A percentile compares a stretch with the other conserved stretches of the same genome.
Conservation (phyloP, 805 yeast species). For the Lachancea fermentati region DNA sequence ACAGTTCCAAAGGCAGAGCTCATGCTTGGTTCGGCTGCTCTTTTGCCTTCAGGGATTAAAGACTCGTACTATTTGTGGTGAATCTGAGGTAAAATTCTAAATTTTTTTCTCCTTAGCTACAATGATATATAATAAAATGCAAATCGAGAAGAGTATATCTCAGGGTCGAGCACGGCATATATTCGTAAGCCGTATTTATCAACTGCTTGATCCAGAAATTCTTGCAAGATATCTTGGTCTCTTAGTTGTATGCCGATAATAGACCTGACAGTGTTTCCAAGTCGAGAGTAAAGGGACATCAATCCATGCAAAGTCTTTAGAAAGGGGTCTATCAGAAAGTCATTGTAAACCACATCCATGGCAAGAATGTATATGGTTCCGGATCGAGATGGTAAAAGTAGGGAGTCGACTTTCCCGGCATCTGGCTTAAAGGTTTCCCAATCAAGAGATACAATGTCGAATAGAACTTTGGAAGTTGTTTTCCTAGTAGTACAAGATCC, state of each 20-base stretch:
- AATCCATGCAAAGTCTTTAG: constrained; percentile 21
- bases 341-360: constrained; percentile 35
- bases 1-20: constrained; percentile 19
- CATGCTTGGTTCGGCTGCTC: constrained; percentile 8
- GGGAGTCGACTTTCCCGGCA: background rate
- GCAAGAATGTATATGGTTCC: constrained; percentile 23
- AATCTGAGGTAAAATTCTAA: background rate
- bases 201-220: constrained; percentile 26
- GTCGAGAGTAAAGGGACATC: constrained; percentile 6
- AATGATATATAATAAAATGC: constrained; percentile 17
- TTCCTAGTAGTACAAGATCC: constrained; percentile 1
- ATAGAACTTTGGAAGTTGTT: constrained; percentile 7
- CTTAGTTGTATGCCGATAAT: constrained; percentile 31
- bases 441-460: constrained; percentile 27
- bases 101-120: background rate
- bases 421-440: constrained; percentile 27
- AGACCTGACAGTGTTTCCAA: constrained; percentile 9
- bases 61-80: background rate
- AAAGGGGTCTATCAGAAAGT: constrained; percentile 29
- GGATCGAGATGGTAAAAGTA: constrained; percentile 2
- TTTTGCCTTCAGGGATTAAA: background rate
- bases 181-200: constrained; percentile 18
- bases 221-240: constrained; percentile 26
- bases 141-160: constrained; percentile 20
- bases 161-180: constrained; percentile 14